Base-by-base conservation (phyloP, 257 asterid genomes). In the Petunia axillaris region DNA sequence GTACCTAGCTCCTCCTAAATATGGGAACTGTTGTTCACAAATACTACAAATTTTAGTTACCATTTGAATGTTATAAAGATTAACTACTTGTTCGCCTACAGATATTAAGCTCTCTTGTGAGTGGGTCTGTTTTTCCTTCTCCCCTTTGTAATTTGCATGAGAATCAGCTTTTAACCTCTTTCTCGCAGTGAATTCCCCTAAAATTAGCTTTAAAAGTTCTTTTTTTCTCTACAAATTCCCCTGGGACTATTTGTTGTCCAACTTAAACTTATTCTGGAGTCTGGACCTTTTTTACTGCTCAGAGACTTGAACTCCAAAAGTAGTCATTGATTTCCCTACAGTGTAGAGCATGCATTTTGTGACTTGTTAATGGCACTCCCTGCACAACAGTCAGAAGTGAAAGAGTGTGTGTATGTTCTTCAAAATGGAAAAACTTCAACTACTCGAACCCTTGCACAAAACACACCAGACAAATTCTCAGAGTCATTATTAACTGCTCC, bases 401-500 rank as follows among this genome's bases (percentile, higher is more conserved):
- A 5, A 5, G 11, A 14, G 4, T 48, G 11, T 6, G 4, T 48
- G 48, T 60, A 71, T 35, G 50, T 0, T 48, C 44, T 48, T 70
- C 57, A 52, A 50, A 50, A 50, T 2, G 11, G 11, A 4, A 52
- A 0, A 52, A 52, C 57, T 52, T 52, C 16, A 50, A 25, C 46
- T 46, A 46, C 59, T 70, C 77, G 35, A 71, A 71, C 77, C 77
- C 25, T 48, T 71, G 43, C 35, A 71, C 35, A 71, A 71, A 71
- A 48, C 76, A 43, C 57, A 44, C 41, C 16, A 16, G 40, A 44
- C 77, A 48, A 60, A n/a, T 71, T 71, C 77, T 44, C 57, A 13
- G 41, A 48, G 77, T 71, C 25, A 71, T 71, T 71, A 71, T 71
- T 71, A 16, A 70, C 77, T 70, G 48, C 43, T 25, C 77, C 44